These are phyloP conservation scores for Albugo laibachii DNA, from an alignment of 352 stramenopile species.

Conservation along the genomic window DNA sequence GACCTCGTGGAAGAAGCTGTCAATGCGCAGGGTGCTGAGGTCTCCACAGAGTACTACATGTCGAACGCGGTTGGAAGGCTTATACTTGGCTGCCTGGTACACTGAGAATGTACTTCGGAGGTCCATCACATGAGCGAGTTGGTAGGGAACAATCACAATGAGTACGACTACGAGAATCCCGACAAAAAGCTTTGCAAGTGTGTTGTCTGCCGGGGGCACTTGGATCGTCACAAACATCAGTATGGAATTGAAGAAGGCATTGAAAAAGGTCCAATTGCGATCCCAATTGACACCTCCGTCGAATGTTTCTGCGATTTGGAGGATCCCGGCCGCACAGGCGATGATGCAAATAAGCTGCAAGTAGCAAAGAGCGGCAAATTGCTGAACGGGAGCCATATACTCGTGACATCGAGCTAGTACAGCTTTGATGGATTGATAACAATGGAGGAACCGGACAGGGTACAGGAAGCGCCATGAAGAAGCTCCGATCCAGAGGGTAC, in stretches of 20 bases:
- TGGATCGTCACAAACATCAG: constrained; percentile 78
- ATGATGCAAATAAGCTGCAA: constrained; percentile 65
- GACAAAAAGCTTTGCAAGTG: constrained; percentile 64
- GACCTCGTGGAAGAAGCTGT: constrained; percentile 72
- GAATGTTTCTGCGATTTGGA: constrained; percentile 72
- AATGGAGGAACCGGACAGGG: constrained; percentile 64
- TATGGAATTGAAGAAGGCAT: constrained; percentile 76
- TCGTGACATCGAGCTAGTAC: constrained; percentile 63
- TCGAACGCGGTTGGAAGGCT: constrained; percentile 27
- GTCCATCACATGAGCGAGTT: constrained; percentile 68
- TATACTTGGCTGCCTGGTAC: constrained; percentile 58
- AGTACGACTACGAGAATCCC: constrained; percentile 64
- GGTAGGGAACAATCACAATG: constrained; percentile 72
- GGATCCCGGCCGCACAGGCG: constrained; percentile 50
- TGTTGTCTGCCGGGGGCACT: constrained; percentile 59
- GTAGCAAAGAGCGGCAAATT: constrained; percentile 70
- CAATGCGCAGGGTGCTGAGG: constrained; percentile 56
- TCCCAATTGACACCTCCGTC: constrained; percentile 24
- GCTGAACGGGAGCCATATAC: constrained; percentile 52
- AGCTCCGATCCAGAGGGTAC: constrained; percentile 56
- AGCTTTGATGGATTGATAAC: constrained; percentile 40
- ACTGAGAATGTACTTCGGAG: constrained; percentile 47
- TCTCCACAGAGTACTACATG: constrained; percentile 73
- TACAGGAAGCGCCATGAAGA: constrained; percentile 72
- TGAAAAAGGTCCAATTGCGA: constrained; percentile 78